Percentiles rank a stretch among this genome's conserved stretches.
Evolutionary conservation across 345 rosid species (phyloP).

Genomic region (Clausena lansium): DNA sequence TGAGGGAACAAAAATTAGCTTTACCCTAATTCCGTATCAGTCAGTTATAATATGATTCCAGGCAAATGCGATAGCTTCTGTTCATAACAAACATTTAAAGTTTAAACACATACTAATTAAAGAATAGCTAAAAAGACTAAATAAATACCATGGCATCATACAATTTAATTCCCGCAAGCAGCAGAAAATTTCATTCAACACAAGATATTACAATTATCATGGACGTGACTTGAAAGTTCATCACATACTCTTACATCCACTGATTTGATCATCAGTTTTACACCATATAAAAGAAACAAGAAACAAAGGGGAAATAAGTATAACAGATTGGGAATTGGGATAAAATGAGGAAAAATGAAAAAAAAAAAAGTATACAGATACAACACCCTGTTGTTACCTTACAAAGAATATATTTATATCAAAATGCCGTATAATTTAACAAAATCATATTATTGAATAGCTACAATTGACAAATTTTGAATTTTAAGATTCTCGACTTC

Average conservation of each 20-base stretch:
- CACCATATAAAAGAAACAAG: background rate
- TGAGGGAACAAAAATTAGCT: no score
- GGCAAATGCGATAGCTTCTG: no score
- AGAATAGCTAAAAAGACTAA: no score
- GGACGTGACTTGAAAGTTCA: background rate
- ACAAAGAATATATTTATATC: constrained; percentile 26
- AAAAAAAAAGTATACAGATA: background rate
- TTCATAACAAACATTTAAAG: no score
- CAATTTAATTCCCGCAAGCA: background rate
- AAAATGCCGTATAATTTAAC: constrained; percentile 14
- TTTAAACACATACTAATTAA: no score
- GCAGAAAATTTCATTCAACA: background rate
- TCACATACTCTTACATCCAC: background rate
- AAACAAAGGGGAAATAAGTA: background rate
- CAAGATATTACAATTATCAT: background rate
- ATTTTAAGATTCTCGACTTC: constrained; percentile 17
- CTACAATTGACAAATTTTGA: constrained; percentile 18
- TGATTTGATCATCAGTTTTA: background rate
- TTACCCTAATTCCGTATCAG: no score
- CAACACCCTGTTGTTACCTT: constrained; percentile 3
- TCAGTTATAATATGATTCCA: no score
- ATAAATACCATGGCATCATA: no score
- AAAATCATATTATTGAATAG: constrained; percentile 28
- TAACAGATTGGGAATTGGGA: no score
- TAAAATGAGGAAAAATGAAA: background rate